These are phyloP conservation scores for Colletotrichum musicola DNA, from an alignment of 2,329 filamentous ascomycete species.

Conservation along the genomic window DNA sequence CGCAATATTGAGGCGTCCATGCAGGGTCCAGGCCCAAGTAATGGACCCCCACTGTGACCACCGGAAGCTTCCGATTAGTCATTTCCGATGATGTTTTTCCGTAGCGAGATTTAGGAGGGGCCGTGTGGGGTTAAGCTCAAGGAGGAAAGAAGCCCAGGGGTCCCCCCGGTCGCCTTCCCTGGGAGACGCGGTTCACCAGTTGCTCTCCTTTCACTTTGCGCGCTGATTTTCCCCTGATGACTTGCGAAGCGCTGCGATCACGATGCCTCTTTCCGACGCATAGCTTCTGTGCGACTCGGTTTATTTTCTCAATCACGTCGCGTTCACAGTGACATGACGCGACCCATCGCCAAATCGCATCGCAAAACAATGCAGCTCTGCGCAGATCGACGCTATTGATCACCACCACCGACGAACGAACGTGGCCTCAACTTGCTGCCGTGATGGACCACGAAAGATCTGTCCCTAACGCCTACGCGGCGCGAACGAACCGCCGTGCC, in stretches of 20 bases:
- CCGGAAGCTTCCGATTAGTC: conserved; percentile 28
- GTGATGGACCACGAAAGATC: conserved; percentile 45
- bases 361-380: conserved; percentile 33
- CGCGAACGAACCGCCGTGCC: conserved; percentile 43
- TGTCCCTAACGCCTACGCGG: conserved; percentile 37
- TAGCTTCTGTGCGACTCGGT: not conserved
- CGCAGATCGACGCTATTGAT: conserved; percentile 23
- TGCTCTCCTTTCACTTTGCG: conserved; percentile 29
- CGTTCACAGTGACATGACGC: conserved; percentile 34
- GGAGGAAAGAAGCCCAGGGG: conserved; percentile 29
- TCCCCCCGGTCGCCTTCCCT: conserved; percentile 20
- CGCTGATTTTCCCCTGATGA: conserved; percentile 32
- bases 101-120: conserved; percentile 28
- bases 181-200: conserved; percentile 34
- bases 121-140: conserved; percentile 30
- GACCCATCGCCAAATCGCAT: conserved; percentile 25
- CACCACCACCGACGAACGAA: conserved; percentile 21
- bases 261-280: not conserved
- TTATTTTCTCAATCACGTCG: not conserved
- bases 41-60: not conserved
- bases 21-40: not conserved
- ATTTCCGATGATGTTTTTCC: conserved; percentile 19
- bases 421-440: conserved; percentile 16
- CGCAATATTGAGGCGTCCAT: not conserved
- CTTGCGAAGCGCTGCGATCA: conserved; percentile 21